Percentiles rank a stretch among this genome's conserved stretches.
These are phyloP conservation scores for Claviceps digitariae DNA, from an alignment of 2,329 filamentous ascomycete species.

Conservation along the genomic window DNA sequence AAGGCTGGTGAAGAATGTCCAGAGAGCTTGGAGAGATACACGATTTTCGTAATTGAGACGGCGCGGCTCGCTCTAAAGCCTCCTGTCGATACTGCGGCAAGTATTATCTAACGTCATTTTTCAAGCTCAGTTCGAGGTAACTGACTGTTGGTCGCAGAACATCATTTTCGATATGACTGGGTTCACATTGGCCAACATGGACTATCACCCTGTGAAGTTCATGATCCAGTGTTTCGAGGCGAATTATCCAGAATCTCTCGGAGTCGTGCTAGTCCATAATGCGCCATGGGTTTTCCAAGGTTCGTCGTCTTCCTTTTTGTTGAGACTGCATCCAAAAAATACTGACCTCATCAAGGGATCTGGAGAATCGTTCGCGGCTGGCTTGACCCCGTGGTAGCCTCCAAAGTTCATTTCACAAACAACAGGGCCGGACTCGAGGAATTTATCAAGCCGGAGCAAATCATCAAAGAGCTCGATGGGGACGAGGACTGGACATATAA, in stretches of 20 bases:
- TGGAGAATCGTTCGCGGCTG: slow-evolving; percentile 94
- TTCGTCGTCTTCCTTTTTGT: slow-evolving; percentile 22
- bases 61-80: slow-evolving; percentile 68
- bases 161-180: slow-evolving; percentile 93
- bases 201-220: slow-evolving; percentile 93
- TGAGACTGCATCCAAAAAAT: background rate
- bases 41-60: slow-evolving; percentile 89
- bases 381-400: slow-evolving; percentile 91
- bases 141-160: slow-evolving; percentile 38
- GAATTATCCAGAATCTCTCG: slow-evolving; percentile 90
- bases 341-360: slow-evolving; percentile 43
- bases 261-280: slow-evolving; percentile 85
- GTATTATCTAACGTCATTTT: slow-evolving; percentile 21
- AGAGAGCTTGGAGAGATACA: slow-evolving; percentile 73
- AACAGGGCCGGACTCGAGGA: slow-evolving; percentile 63
- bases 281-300: slow-evolving; percentile 95
- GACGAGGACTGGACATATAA: slow-evolving; percentile 73
- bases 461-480: slow-evolving; percentile 75
- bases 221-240: slow-evolving; percentile 99
- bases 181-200: slow-evolving; percentile 94
- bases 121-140: background rate
- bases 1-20: slow-evolving; percentile 70
- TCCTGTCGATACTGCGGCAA: slow-evolving; percentile 82
- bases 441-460: slow-evolving; percentile 57
- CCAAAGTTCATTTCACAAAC: slow-evolving; percentile 88